phyloP scores from a whole-genome alignment of 805 yeast genomes.

The Yarrowia porcina region DNA sequence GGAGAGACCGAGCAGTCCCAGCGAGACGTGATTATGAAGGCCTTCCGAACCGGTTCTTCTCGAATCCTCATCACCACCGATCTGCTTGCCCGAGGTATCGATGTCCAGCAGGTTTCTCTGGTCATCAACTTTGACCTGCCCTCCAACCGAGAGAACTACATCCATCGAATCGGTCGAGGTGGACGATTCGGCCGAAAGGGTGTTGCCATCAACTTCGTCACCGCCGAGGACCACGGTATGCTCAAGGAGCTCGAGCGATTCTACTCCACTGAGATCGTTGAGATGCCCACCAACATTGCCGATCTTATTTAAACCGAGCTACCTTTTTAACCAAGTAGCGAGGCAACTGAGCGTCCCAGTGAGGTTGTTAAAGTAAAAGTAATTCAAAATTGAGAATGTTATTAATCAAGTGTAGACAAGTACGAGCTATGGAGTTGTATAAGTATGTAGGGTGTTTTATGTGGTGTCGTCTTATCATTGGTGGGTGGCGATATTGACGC shows the following conservation, averaged over 20 bases:
- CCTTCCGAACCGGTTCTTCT: conserved; percentile 89
- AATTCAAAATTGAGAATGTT: conserved; percentile 20
- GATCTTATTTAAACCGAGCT: conserved; percentile 37
- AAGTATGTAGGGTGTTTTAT: not conserved
- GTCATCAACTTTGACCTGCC: conserved; percentile 95
- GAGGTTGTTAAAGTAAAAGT: conserved; percentile 21
- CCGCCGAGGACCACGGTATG: conserved; percentile 68
- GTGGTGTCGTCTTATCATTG: too few relatives aligned
- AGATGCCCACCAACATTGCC: conserved; percentile 84
- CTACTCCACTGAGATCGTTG: conserved; percentile 83
- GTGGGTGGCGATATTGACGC: too few relatives aligned
- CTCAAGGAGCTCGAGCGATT: conserved; percentile 81
- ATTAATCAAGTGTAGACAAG: not conserved
- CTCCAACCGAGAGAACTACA: conserved; percentile 83
- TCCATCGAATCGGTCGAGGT: conserved; percentile 97
- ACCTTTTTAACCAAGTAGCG: not conserved
- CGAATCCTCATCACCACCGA: conserved; percentile 95
- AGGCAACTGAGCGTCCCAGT: conserved; percentile 9
- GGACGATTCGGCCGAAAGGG: conserved; percentile 99
- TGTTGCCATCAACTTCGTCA: conserved; percentile 91
- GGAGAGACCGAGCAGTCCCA: conserved; percentile 96
- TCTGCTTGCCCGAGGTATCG: conserved; percentile 97
- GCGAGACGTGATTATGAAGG: conserved; percentile 91
- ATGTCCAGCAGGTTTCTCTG: conserved; percentile 93
- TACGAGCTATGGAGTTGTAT: not conserved